Base-by-base conservation (phyloP, 495 filamentous ascomycete genomes). In the Annulohypoxylon stygium region DNA sequence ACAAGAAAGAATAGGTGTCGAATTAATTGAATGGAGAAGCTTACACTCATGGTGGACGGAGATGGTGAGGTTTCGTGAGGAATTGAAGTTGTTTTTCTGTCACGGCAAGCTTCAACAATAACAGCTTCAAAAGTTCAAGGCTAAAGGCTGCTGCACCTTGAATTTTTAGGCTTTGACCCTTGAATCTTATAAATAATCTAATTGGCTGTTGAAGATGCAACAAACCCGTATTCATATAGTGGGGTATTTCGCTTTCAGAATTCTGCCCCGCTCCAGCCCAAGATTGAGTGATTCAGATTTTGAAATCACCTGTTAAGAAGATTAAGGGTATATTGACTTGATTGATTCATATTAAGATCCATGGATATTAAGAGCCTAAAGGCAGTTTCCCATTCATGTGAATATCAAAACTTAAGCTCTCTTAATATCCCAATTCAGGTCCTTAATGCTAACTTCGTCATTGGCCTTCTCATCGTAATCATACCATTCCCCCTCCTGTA, bases 391-490 rank as follows among this genome's bases (percentile, higher is more conserved):
- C 9, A 48, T 20, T 26, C 23, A 37, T 8, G 4, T 18, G 39
- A 12, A 37, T 41, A 39, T 39, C 4, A 12, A 7, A 2, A 1
- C 43, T 77, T 69, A 93, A 9, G 87, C 87, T 65, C 92, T 85
- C 70, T 88, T 88, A 70, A 99, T 91, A 71, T 92, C 89, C 94
- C 94, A 99, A 74, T 88, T 93, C 57, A 97, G 69, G 48, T 97
- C 94, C 83, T 95, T 98, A 77, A 99, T 94, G 78, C 91, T 85
- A 14, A 86, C 84, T 58, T 86, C 83, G 4, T 86, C 82, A 1
- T 79, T 83, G 18, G 90, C 84, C 82, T 93, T 92, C 81, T 86
- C 84, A 33, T 86, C 84, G 51, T 86, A 86, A n/a, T 86, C 84
- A 65, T 81, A 86, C 84, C 84, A 94, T 66, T 98, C 96, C 0